phyloP scores from a whole-genome alignment of 78 protist species.

The Bodo saltans region DNA sequence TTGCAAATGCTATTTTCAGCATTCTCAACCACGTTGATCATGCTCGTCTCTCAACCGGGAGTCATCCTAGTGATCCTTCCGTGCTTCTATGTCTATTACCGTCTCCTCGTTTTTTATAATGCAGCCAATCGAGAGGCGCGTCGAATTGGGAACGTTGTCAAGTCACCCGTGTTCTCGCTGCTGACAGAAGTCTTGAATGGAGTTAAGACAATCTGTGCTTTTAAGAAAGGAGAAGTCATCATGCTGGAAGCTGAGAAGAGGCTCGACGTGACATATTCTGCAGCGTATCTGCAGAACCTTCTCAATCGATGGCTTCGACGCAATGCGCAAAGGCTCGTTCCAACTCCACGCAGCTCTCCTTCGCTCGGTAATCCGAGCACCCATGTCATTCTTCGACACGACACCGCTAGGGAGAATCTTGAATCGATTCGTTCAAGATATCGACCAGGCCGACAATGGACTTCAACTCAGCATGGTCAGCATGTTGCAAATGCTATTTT shows the following conservation, averaged over 20 bases:
- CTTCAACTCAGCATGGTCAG: neutral
- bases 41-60: neutral
- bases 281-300: neutral
- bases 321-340: neutral
- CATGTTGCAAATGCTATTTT: neutral
- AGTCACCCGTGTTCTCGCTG: constrained; percentile 76
- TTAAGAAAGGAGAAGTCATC: neutral
- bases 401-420: constrained; percentile 46
- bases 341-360: constrained; percentile 3
- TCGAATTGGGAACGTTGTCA: constrained; percentile 10
- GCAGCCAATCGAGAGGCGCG: constrained; percentile 1
- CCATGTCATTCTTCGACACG: constrained; percentile 40
- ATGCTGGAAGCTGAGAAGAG: neutral
- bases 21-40: neutral
- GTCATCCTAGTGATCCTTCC: constrained; percentile 18
- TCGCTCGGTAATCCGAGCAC: constrained; percentile 20
- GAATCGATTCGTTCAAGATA: constrained; percentile 40
- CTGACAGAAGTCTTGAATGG: constrained; percentile 84
- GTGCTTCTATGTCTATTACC: constrained; percentile 19
- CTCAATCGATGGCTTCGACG: constrained; percentile 21
- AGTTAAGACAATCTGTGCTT: constrained; percentile 80
- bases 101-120: neutral
- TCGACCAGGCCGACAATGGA: constrained; percentile 26
- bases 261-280: neutral
- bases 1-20: neutral